Base-by-base conservation (phyloP, 2,329 filamentous ascomycete genomes). In the Pseudogymnoascus sp. region DNA sequence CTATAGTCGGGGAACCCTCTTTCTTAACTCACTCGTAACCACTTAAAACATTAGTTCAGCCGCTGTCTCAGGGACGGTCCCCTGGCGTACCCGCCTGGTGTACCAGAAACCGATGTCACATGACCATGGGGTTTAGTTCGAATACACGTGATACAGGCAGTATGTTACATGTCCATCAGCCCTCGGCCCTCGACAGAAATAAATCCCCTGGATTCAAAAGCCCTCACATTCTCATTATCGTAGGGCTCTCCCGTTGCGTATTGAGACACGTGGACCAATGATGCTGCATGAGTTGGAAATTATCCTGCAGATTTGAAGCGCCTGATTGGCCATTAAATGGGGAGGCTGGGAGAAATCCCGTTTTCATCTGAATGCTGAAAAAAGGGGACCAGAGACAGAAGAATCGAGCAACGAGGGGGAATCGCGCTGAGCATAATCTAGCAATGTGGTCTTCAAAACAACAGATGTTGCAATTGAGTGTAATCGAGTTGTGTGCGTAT, bases 231-330 rank as follows among this genome's bases (percentile, higher is more conserved):
- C n/a, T 9, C 7, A 54, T 34, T 32, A 54, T 54, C 47, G 32
- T 32, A 54, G 11, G 47, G 47, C 28, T 54, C 16, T 54, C 14
- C 16, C 14, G 28, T 14, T 54, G 11, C 9, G 47, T 20, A 54
- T 32, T 54, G 47, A 54, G 47, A 54, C 47, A 54, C 47, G 47
- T 54, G 47, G 47, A 54, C 47, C 47, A 54, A 54, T 54, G 47
- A 32, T 20, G 47, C 47, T 54, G 47, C 47, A 54, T 54, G 47
- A 20, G 47, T 20, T 32, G 47, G 47, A 32, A 54, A 54, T 54
- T 54, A 54, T 54, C n/a, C 47, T 54, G 47, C 47, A 34, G 9
- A 54, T 20, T 54, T 54, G 28, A 54, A 32, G 28, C 9, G 47
- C 28, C 47, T 34, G 47, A 54, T 54, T 54, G 47, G 47, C 47